Evolutionary conservation across 257 asterid genomes (phyloP).

Genomic region (Coffea canephora): DNA sequence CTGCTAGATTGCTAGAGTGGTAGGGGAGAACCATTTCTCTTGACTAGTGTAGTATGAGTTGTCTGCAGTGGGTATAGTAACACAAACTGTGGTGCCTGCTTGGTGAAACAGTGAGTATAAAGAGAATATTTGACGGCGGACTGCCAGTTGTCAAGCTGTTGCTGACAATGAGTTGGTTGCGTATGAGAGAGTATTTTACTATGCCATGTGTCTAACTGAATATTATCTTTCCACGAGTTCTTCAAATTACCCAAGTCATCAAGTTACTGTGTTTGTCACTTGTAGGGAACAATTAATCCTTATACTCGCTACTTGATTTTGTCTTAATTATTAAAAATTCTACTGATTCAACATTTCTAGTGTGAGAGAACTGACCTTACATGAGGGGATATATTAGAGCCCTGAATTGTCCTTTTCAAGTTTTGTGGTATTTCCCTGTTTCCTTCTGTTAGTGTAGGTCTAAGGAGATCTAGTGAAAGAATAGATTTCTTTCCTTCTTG

Average conservation of each 20-base stretch:
- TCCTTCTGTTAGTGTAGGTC: background rate
- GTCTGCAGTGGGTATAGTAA: background rate
- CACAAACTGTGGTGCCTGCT: background rate
- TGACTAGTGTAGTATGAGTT: background rate
- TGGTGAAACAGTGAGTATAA: background rate
- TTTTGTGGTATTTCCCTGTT: background rate
- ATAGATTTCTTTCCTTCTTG: background rate
- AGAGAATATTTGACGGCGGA: background rate
- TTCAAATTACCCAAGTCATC: background rate
- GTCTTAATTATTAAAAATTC: background rate
- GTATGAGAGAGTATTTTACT: background rate
- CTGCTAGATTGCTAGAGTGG: background rate
- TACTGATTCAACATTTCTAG: background rate
- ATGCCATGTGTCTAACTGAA: background rate
- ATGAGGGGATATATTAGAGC: background rate
- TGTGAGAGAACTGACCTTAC: background rate
- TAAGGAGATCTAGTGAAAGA: background rate
- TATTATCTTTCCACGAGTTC: background rate
- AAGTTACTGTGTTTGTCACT: background rate
- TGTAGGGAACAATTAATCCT: background rate
- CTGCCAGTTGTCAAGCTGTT: background rate
- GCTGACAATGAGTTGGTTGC: background rate
- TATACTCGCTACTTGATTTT: background rate
- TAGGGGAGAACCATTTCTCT: background rate
- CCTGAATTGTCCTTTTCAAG: background rate